Percentiles rank a stretch among this genome's conserved stretches.
These are phyloP conservation scores for Beauveria brongniartii DNA, from an alignment of 2,329 filamentous ascomycete species.

Conservation along the genomic window DNA sequence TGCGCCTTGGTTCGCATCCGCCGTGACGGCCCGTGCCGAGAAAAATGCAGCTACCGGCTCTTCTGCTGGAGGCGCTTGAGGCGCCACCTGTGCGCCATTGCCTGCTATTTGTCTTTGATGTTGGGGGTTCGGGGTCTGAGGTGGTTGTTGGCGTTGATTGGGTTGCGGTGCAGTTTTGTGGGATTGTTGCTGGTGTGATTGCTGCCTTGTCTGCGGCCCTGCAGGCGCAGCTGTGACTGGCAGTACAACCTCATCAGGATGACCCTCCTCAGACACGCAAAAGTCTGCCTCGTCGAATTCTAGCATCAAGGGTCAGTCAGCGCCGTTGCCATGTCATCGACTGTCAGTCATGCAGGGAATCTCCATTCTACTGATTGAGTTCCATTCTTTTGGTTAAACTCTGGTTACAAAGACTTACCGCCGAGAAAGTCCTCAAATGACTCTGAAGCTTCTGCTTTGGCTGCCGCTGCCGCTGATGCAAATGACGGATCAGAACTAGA, in stretches of 20 bases:
- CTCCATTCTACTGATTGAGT: not conserved
- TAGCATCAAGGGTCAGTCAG: constrained; percentile 15
- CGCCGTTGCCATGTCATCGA: not conserved
- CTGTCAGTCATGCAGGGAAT: not conserved
- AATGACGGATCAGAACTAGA: constrained; percentile 31
- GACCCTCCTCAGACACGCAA: constrained; percentile 57
- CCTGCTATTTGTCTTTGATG: not conserved
- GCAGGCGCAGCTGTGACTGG: not conserved
- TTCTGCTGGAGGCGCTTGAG: not conserved
- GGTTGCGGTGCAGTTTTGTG: not conserved
- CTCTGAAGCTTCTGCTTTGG: constrained; percentile 17
- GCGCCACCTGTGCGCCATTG: not conserved
- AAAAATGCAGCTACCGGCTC: constrained; percentile 11
- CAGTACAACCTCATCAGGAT: constrained; percentile 62
- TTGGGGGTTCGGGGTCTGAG: constrained; percentile 8
- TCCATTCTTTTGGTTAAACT: no score
- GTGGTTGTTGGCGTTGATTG: constrained; percentile 2
- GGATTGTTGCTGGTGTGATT: not conserved
- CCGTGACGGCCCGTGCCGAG: constrained; percentile 7
- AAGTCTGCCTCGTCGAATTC: constrained; percentile 75
- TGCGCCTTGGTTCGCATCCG: not conserved
- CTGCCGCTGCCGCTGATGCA: constrained; percentile 16
- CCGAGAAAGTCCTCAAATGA: constrained; percentile 45
- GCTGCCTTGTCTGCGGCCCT: not conserved
- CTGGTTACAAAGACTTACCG: constrained; percentile 25